Percentiles rank a stretch among this genome's conserved stretches.
phyloP scores from a whole-genome alignment of 352 stramenopile genomes.

The Halophytophthora batemanensis region DNA sequence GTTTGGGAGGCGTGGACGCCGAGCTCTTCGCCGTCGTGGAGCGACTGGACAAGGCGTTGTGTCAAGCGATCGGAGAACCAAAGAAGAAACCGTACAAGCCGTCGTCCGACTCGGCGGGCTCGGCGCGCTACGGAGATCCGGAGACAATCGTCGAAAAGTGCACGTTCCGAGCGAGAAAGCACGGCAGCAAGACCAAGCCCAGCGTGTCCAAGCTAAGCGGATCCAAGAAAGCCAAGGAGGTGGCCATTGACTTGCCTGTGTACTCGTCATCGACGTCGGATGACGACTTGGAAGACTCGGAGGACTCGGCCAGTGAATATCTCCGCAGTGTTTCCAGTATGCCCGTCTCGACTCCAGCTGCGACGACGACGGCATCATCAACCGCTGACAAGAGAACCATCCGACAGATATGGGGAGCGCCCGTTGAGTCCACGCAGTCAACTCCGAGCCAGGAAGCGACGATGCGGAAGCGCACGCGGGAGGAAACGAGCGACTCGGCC shows the following conservation, averaged over 20 bases:
- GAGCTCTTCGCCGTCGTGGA: slow-evolving; percentile 34
- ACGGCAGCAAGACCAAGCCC: slow-evolving; percentile 1
- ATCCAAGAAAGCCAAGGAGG: background rate
- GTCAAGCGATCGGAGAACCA: slow-evolving; percentile 20
- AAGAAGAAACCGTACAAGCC: slow-evolving; percentile 43
- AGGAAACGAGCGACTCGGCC: slow-evolving; percentile 8
- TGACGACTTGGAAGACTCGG: slow-evolving; percentile 20
- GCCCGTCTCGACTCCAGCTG: background rate
- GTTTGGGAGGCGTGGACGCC: slow-evolving; percentile 27
- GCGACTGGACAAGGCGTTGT: slow-evolving; percentile 26
- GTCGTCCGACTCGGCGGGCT: slow-evolving; percentile 14
- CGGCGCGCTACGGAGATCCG: slow-evolving; percentile 37
- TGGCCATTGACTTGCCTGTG: slow-evolving; percentile 1
- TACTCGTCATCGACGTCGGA: slow-evolving; percentile 12
- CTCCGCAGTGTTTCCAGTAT: background rate
- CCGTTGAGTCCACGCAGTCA: no score
- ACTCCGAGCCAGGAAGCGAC: background rate
- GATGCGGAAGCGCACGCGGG: slow-evolving; percentile 19
- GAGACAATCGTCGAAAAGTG: slow-evolving; percentile 30
- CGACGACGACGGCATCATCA: background rate
- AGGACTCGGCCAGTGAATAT: slow-evolving; percentile 18
- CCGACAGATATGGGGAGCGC: slow-evolving; percentile 4
- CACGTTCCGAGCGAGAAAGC: slow-evolving; percentile 14
- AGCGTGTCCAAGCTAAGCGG: background rate
- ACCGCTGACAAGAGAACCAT: background rate